Evolutionary conservation across 305 asterid species (phyloP).

Genomic region (Euphrasia arctica): DNA sequence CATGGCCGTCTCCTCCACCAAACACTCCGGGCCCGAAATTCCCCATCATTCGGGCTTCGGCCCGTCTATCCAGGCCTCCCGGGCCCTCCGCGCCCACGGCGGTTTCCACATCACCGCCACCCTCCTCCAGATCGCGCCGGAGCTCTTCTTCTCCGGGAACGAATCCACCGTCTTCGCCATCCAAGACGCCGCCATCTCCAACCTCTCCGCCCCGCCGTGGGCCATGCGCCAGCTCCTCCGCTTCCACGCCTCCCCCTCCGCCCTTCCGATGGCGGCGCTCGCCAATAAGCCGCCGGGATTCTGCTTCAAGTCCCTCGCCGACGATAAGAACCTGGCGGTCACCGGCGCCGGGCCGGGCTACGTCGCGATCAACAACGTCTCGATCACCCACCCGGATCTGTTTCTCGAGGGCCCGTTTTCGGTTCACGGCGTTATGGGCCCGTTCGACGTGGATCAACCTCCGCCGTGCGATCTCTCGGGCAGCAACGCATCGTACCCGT

Average conservation of each 20-base stretch:
- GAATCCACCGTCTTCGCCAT: conserved; percentile 65
- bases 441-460: conserved; percentile 37
- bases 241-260: conserved; percentile 53
- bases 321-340: conserved; percentile 30
- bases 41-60: conserved; percentile 24
- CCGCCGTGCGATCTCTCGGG: conserved; percentile 28
- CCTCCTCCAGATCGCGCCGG: conserved; percentile 75
- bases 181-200: conserved; percentile 59
- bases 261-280: conserved; percentile 39
- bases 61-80: conserved; percentile 53
- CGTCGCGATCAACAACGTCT: conserved; percentile 51
- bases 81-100: conserved; percentile 57
- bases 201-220: conserved; percentile 50
- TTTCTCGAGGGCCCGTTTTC: conserved; percentile 51
- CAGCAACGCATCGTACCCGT: not conserved
- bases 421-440: conserved; percentile 55
- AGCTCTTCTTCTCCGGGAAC: conserved; percentile 52
- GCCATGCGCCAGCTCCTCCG: conserved; percentile 56
- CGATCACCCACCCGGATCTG: conserved; percentile 58
- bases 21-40: conserved; percentile 28
- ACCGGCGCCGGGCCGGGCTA: conserved; percentile 34
- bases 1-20: conserved; percentile 38
- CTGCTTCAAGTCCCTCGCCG: conserved; percentile 49
- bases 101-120: conserved; percentile 62
- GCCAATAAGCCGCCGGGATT: conserved; percentile 42